phyloP scores from a whole-genome alignment of 2,329 filamentous ascomycete species.

The Beauveria brongniartii region DNA sequence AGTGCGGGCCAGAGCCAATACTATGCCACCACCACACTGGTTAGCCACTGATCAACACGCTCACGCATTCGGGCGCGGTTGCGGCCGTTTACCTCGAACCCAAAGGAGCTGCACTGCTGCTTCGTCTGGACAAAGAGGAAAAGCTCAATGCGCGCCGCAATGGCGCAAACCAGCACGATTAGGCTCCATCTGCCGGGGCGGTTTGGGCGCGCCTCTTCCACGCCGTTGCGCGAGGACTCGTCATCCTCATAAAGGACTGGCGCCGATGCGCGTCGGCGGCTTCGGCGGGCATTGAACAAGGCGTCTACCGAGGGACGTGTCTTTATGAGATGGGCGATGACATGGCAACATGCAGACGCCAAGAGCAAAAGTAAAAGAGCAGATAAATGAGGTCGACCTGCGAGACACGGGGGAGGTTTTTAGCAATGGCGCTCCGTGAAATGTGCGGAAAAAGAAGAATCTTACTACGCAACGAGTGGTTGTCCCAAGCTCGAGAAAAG shows the following conservation, averaged over 20 bases:
- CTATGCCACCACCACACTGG: neutral
- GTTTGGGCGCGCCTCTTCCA: slow-evolving; percentile 23
- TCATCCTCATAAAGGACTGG: neutral
- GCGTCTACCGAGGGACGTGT: neutral
- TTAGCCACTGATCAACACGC: too few relatives aligned
- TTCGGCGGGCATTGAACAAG: neutral
- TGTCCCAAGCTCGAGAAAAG: slow-evolving; percentile 37
- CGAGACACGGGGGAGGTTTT: slow-evolving; percentile 11
- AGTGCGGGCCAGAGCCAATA: slow-evolving; percentile 2
- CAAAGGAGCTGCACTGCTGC: slow-evolving; percentile 42
- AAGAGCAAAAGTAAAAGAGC: slow-evolving; percentile 1
- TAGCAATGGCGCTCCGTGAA: neutral
- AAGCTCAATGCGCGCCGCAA: slow-evolving; percentile 40
- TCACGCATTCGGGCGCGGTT: neutral
- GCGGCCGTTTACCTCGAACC: slow-evolving; percentile 34
- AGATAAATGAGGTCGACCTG: slow-evolving; percentile 43
- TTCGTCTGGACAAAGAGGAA: slow-evolving; percentile 37
- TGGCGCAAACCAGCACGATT: slow-evolving; percentile 33
- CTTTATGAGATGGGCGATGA: neutral
- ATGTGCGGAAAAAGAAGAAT: neutral
- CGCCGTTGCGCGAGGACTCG: neutral
- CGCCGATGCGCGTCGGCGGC: neutral
- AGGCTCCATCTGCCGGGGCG: slow-evolving; percentile 40
- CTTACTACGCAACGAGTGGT: slow-evolving; percentile 41
- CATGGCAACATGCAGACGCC: neutral